Evolutionary conservation across 1,284 basidiomycete genomes (phyloP).

Genomic region (Irpex rosettiformis): DNA sequence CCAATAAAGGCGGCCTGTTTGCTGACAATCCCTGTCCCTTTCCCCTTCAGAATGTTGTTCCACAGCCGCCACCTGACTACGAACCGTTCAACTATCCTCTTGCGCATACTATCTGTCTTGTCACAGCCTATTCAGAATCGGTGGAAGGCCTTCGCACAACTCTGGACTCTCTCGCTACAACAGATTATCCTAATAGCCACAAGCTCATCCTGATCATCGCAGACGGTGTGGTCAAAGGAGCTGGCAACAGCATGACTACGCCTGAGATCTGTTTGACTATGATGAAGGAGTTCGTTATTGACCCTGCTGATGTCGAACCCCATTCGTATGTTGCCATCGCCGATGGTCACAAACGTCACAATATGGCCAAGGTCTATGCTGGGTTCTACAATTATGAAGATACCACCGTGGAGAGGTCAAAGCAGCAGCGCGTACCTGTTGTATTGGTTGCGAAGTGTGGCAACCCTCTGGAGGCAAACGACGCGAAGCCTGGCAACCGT

Average conservation of each 20-base stretch:
- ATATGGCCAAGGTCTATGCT: conserved; percentile 98
- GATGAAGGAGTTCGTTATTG: conserved; percentile 96
- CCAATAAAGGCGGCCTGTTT: conserved; percentile 36
- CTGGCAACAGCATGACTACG: conserved; percentile 82
- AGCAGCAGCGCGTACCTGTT: conserved; percentile 96
- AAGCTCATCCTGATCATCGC: conserved; percentile 95
- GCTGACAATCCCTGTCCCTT: conserved; percentile 81
- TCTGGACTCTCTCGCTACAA: conserved; percentile 95
- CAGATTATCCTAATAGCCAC: conserved; percentile 98
- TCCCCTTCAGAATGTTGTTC: conserved; percentile 87
- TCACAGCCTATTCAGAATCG: conserved; percentile 98
- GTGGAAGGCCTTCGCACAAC: conserved; percentile 96
- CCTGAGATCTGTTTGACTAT: conserved; percentile 94
- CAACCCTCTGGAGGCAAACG: conserved; percentile 85
- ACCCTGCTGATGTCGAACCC: conserved; percentile 84
- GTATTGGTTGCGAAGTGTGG: conserved; percentile 93
- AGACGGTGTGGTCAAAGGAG: conserved; percentile 98
- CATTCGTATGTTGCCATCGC: conserved; percentile 97
- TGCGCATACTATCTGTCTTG: conserved; percentile 91
- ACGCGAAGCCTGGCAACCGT: conserved; percentile 95
- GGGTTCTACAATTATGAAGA: conserved; percentile 98
- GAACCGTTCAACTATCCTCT: conserved; percentile 97
- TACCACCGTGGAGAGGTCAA: conserved; percentile 86
- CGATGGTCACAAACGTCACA: conserved; percentile 98
- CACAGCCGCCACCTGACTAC: conserved; percentile 88